These are phyloP conservation scores for Leccinum holopus DNA, from an alignment of 1,284 basidiomycete genomes.

Conservation along the genomic window DNA sequence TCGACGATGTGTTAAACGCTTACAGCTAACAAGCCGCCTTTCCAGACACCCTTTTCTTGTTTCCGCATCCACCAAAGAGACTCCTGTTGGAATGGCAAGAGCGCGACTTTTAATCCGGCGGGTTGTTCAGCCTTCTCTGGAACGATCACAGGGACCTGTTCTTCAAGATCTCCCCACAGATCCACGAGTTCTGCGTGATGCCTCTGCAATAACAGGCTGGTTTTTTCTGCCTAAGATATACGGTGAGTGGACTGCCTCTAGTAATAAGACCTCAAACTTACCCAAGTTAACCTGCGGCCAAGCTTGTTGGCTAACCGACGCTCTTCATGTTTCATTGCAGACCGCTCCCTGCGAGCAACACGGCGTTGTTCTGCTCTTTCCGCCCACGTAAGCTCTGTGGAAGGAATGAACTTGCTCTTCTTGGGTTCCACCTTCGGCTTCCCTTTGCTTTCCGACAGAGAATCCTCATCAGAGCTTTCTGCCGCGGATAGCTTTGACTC, in stretches of 20 bases:
- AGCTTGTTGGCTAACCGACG: conserved; percentile 49
- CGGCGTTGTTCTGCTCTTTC: conserved; percentile 9
- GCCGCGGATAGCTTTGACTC: conserved; percentile 24
- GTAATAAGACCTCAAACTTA: conserved; percentile 31
- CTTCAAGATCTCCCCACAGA: conserved; percentile 87
- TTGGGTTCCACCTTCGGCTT: conserved; percentile 39
- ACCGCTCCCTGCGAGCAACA: conserved; percentile 25
- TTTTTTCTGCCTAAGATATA: conserved; percentile 67
- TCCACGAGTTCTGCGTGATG: conserved; percentile 77
- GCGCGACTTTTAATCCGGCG: conserved; percentile 67
- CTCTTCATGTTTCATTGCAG: conserved; percentile 48
- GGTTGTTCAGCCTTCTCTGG: conserved; percentile 82
- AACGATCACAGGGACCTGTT: conserved; percentile 57
- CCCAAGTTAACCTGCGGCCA: conserved; percentile 70
- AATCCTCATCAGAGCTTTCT: conserved; percentile 38
- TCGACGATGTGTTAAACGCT: conserved; percentile 29
- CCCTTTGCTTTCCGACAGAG: conserved; percentile 29
- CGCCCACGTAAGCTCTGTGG: conserved; percentile 24
- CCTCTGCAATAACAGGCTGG: conserved; percentile 60
- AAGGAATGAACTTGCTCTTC: conserved; percentile 29
- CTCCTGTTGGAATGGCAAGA: conserved; percentile 87
- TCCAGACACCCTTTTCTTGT: conserved; percentile 88
- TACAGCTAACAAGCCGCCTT: conserved; percentile 91
- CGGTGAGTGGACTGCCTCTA: neutral
- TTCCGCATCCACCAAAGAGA: conserved; percentile 95